Evolutionary conservation across 148 eudicot genomes (phyloP).

Genomic region (Chenopodium suecicum): DNA sequence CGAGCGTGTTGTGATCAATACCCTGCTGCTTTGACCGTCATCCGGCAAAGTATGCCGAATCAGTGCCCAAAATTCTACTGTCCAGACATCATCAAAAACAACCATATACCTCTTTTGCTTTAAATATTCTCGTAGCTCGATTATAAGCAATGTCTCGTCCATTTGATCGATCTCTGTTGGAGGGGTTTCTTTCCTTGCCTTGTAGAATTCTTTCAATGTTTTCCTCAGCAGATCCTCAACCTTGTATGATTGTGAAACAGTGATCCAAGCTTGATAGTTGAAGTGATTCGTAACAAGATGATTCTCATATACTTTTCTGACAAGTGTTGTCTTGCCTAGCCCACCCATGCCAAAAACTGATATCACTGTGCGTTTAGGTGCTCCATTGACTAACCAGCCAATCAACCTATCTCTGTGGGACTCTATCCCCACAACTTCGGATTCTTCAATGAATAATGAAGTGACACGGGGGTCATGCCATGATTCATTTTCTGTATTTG

Average conservation of each 20-base stretch:
- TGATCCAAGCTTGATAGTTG: slow-evolving; percentile 7
- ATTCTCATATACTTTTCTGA: background rate
- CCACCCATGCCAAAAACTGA: slow-evolving; percentile 20
- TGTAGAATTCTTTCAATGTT: slow-evolving; percentile 6
- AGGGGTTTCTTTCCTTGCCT: slow-evolving; percentile 16
- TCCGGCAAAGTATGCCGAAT: slow-evolving; percentile 7
- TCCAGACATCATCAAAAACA: slow-evolving; percentile 20
- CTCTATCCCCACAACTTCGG: slow-evolving; percentile 19
- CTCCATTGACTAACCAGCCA: slow-evolving; percentile 12
- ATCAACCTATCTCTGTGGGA: slow-evolving; percentile 5
- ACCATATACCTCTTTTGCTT: slow-evolving; percentile 15
- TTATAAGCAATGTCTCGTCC: background rate
- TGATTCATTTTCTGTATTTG: background rate
- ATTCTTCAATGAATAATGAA: slow-evolving; percentile 14
- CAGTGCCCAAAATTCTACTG: slow-evolving; percentile 7
- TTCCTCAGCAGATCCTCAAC: background rate
- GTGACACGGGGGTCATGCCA: slow-evolving; percentile 4
- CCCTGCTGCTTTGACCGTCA: slow-evolving; percentile 7
- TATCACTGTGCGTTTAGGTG: slow-evolving; percentile 1
- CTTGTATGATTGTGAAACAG: slow-evolving; percentile 15
- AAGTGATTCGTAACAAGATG: background rate
- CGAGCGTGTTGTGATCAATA: slow-evolving; percentile 9
- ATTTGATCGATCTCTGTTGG: background rate
- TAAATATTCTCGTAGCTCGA: slow-evolving; percentile 2
- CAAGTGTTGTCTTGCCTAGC: slow-evolving; percentile 17